Evolutionary conservation across 2,329 filamentous ascomycete genomes (phyloP), one percentile per base, ranked within the genome.

Genomic region (Aspergillus brunneoviolaceus): DNA sequence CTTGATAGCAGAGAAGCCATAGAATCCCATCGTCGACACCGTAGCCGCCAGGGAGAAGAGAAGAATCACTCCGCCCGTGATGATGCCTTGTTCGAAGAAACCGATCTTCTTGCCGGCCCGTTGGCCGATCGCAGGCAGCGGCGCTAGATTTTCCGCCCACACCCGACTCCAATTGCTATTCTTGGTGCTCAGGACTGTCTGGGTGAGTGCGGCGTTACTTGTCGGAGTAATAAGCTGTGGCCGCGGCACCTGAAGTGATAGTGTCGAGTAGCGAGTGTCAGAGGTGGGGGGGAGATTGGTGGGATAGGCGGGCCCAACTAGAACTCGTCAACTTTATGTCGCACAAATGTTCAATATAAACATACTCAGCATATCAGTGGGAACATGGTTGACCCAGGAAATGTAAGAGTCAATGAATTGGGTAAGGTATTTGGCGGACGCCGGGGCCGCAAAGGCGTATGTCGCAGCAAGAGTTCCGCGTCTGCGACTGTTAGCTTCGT

Each of bases 361-460:
- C 56, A 70, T 70, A 69, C 80, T 66, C 4, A 88, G 79, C 2
- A 88, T 73, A 35, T 83, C 78, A 2, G 74, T 63, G 0, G 86
- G 85, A 6, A 88, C 78, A 55, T 86, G 81, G 69, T 88, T 88
- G 58, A 85, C 74, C 67, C 82, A 84, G 0, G 82, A 81, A 0
- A 80, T 69, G 12, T 81, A 74, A 2, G 84, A 76, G 9, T 77
- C 67, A 39, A 87, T 73, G 69, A 84, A 86, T 63, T 88, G 84
- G 7, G 79, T 77, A 4, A 88, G 76, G 63, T 88, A 89, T 68
- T 88, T 88, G 16, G 80, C 83, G 2, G 81, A 74, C 1, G 75
- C 63, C 0, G 80, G 75, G 23, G 75, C 74, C 10, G 80, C 80
- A 67, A 86, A 88, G 62, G 83, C 75, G 65, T 85, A 87, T 2